A percentile compares a stretch with the other conserved stretches of the same genome.
Conservation (phyloP, 2,329 filamentous ascomycete species). For the Aspergillus melleus region DNA sequence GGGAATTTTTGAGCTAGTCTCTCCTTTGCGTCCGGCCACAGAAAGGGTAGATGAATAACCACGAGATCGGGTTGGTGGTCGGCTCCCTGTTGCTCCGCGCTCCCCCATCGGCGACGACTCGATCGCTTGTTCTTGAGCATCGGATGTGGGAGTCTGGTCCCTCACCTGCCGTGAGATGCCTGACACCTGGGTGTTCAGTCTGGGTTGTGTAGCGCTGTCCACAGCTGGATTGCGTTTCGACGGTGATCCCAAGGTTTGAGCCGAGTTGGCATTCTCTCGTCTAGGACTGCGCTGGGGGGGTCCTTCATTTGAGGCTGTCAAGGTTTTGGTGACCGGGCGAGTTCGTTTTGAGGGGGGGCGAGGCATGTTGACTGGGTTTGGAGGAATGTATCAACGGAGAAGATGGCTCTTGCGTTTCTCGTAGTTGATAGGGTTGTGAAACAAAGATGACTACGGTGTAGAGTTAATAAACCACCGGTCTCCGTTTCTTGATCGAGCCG, state of each 20-base stretch:
- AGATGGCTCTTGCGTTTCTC: background rate
- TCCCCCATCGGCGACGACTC: slow-evolving; percentile 37
- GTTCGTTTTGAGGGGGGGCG: slow-evolving; percentile 30
- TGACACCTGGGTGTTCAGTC: slow-evolving; percentile 11
- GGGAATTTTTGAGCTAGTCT: slow-evolving; percentile 34
- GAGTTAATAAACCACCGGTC: background rate
- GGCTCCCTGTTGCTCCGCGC: slow-evolving; percentile 32
- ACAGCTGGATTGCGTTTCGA: background rate
- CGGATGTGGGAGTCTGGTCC: slow-evolving; percentile 33
- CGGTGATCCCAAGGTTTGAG: slow-evolving; percentile 5
- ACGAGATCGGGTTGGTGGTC: slow-evolving; percentile 38
- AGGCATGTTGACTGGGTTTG: slow-evolving; percentile 22
- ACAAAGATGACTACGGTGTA: too few relatives aligned
- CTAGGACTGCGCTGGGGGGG: background rate
- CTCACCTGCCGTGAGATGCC: slow-evolving; percentile 23
- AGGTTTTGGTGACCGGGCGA: slow-evolving; percentile 17
- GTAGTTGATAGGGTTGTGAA: background rate
- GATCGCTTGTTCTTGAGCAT: slow-evolving; percentile 34
- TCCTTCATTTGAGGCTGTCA: slow-evolving; percentile 3
- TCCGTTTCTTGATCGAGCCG: background rate
- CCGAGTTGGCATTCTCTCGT: slow-evolving; percentile 1
- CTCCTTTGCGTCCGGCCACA: slow-evolving; percentile 38
- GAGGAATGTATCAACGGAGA: background rate
- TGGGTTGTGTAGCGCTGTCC: slow-evolving; percentile 5
- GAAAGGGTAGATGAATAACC: slow-evolving; percentile 43